Evolutionary conservation across 345 rosid genomes (phyloP).

Genomic region (Cochlearia excelsa): DNA sequence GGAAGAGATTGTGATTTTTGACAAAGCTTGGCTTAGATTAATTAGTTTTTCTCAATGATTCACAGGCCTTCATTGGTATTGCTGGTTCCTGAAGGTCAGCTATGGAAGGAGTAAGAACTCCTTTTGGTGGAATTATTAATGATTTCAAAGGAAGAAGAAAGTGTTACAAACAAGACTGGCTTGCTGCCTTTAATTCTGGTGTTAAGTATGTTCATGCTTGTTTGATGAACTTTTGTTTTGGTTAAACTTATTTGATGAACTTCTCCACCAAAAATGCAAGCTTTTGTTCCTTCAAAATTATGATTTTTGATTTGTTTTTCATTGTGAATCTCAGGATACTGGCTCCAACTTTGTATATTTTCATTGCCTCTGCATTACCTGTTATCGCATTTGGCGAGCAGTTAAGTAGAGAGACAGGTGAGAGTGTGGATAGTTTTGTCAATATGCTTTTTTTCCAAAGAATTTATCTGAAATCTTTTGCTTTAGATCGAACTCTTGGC

Average conservation of each 20-base stretch:
- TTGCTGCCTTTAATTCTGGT: conserved; percentile 51
- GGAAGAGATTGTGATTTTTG: too few relatives aligned
- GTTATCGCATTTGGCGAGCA: conserved; percentile 89
- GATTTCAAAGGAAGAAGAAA: conserved; percentile 58
- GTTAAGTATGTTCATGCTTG: conserved; percentile 34
- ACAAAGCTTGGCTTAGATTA: too few relatives aligned
- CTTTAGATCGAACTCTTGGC: conserved; percentile 71
- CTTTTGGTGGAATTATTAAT: conserved; percentile 46
- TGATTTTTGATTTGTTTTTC: conserved; percentile 4
- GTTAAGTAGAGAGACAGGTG: conserved; percentile 70
- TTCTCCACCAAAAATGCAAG: neutral
- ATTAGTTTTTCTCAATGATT: too few relatives aligned
- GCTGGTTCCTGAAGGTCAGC: too few relatives aligned
- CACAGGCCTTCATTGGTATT: too few relatives aligned
- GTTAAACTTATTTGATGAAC: too few relatives aligned
- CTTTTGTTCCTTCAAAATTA: neutral
- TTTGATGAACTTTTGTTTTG: too few relatives aligned
- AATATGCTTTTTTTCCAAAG: neutral
- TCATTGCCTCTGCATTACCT: conserved; percentile 81
- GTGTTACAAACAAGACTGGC: conserved; percentile 74
- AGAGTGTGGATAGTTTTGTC: neutral
- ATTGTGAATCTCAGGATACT: conserved; percentile 43
- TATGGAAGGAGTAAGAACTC: conserved; percentile 43
- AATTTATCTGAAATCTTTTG: neutral
- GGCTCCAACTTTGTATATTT: conserved; percentile 77